Base-by-base conservation (phyloP, 2,329 filamentous ascomycete species). In the Fonsecaea multimorphosa region DNA sequence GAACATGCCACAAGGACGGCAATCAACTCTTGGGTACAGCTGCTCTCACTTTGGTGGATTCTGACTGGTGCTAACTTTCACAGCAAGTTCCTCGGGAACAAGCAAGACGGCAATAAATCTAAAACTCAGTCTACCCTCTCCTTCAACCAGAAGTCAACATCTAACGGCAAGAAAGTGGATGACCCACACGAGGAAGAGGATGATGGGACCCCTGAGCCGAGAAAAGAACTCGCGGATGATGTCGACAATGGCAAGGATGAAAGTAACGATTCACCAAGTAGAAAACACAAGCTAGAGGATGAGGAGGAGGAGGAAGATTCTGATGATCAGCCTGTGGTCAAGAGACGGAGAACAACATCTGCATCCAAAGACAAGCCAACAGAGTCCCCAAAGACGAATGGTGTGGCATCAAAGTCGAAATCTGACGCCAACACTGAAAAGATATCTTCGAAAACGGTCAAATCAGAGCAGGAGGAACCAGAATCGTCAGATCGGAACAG, bases 1-100 rank as follows among this genome's bases (percentile, higher is more conserved):
- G 36, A 69, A 27, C 16, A 73, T 73, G 71, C 69, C 71, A 12
- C 67, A 66, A 61, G 73, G 72, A 57, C 93, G 91, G 77, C 92
- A 96, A 81, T 88, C 91, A 74, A 96, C 91, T 67, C 81, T 96
- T 78, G 91, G 91, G 93, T 96, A 95, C 81, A 92, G 94, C 92
- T 89, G 27, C 24, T 9, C 93, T 87, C 78, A 82, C 78, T 66
- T 61, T 69, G 44, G 9, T 34, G 67, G 49, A 2, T 65, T 55
- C 65, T 65, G 49, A n/a, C 38, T 14, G 1, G 49, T 19, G 22
- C 58, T 67, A 49, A 61, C 27, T 14, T 53, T 51, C 53, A 55
- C 70, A 98, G 94, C 68, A 95, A 94, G 76, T 97, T 97, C 81
- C 96, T 97, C 75, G 87, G 87, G 22, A 84, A 85, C 40, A 90